Evolutionary conservation across 306 rosid species (phyloP).

Genomic region (Parietaria judaica): DNA sequence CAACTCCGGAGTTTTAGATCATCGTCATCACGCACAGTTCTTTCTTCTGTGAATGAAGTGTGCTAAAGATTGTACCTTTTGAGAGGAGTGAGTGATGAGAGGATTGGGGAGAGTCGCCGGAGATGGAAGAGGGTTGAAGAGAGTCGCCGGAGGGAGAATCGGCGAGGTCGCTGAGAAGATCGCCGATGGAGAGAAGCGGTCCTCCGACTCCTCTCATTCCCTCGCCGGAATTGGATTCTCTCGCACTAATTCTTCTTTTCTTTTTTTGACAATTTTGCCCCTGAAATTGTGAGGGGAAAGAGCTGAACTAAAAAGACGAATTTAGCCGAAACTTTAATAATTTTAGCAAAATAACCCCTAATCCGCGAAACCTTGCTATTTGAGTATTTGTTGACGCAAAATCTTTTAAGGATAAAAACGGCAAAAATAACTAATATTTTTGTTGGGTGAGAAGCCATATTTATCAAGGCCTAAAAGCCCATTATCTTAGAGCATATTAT

Average conservation of each 20-base stretch:
- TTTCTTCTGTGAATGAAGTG: background rate
- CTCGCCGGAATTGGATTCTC: background rate
- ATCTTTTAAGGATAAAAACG: too few species aligned
- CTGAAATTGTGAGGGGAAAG: too few species aligned
- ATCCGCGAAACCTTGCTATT: too few species aligned
- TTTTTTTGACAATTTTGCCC: background rate
- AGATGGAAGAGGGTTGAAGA: constrained; percentile 13
- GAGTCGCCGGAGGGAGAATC: constrained; percentile 35
- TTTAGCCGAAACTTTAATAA: too few species aligned
- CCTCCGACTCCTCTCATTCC: constrained; percentile 83
- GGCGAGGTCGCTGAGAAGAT: constrained; percentile 77
- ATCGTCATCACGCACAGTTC: too few species aligned
- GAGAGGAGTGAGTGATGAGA: constrained; percentile 45
- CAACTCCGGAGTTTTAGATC: background rate
- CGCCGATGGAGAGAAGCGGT: constrained; percentile 80
- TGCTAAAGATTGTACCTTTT: constrained; percentile 29
- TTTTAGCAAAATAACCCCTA: too few species aligned
- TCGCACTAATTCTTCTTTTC: background rate
- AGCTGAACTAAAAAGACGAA: too few species aligned
- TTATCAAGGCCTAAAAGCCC: too few species aligned
- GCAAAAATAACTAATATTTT: too few species aligned
- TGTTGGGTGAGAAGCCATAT: too few species aligned
- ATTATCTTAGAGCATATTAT: too few species aligned
- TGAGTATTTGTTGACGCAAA: too few species aligned
- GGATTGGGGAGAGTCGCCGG: constrained; percentile 27